Base-by-base conservation (phyloP, 1,139 yeast genomes). In the Suhomyces terraborum region DNA sequence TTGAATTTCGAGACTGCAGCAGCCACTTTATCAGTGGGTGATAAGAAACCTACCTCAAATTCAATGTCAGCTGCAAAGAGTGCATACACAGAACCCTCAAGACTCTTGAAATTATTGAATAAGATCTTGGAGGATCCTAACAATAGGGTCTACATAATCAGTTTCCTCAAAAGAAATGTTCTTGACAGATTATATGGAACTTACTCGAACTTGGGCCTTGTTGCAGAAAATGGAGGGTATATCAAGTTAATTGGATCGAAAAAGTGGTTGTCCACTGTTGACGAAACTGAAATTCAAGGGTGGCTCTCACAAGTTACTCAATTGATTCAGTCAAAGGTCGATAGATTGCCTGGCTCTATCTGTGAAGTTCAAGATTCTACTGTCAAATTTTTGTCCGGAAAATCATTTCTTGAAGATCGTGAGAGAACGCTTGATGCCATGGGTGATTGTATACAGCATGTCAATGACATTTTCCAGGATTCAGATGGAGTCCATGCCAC, bases 151-250 rank as follows among this genome's bases (percentile, higher is more conserved):
- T 91, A 84, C 56, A 74, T 91, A 6, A 72, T 84, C 40, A 82
- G 89, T 50, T 78, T 80, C 38, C 76, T 83, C 52, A 79, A 80
- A 40, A 73, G 84, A 46, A 62, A 73, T 2, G 84, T 82, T 31
- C 67, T 89, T 55, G 88, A 85, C 49, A 72, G 86, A 37, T 62
- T 81, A 40, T 89, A 83, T 62, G 73, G 84, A 27, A 76, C 89
- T 46, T 75, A 81, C 9, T 80, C 84, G 1, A 78, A 77, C 31
- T 58, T 91, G 25, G 98, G 98, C 0, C 68, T 91, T 38, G 81
- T 91, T 50, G 95, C 96, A 1, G 98, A 91, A 61, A 83, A 85
- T 57, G 98, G 98, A 27, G 95, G 89, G 2, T 82, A 70, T 50
- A 76, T 85, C 22, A 81, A 77, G 55, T 56, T 84, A 19, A 73